Conservation (phyloP, 2,329 filamentous ascomycete species). For the Apiospora pterosperma region DNA sequence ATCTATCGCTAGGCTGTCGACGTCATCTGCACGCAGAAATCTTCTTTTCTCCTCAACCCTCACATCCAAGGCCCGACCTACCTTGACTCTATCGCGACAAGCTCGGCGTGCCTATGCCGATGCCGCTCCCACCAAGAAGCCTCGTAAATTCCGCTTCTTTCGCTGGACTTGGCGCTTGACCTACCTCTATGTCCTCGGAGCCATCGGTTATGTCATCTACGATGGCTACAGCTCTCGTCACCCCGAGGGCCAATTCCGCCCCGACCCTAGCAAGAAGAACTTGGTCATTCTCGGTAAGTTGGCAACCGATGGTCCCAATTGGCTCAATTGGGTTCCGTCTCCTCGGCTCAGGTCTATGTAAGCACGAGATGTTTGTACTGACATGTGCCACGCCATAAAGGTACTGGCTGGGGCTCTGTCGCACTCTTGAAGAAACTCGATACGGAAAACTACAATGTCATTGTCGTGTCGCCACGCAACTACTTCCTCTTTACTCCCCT, state of each 20-base stretch:
- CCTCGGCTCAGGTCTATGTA: neutral
- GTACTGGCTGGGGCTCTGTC: conserved; percentile 93
- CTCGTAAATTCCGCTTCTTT: conserved; percentile 65
- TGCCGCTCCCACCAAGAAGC: conserved; percentile 43
- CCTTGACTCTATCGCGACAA: conserved; percentile 29
- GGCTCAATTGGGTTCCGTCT: neutral
- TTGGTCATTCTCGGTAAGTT: conserved; percentile 84
- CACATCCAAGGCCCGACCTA: conserved; percentile 31
- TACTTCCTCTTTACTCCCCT: conserved; percentile 99
- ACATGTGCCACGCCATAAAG: conserved; percentile 41
- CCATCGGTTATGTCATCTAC: conserved; percentile 71
- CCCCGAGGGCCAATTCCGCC: conserved; percentile 72
- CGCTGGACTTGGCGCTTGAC: conserved; percentile 81
- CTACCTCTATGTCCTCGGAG: conserved; percentile 69
- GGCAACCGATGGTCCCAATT: conserved; percentile 4
- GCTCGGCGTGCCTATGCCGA: conserved; percentile 50
- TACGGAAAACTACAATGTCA: conserved; percentile 97
- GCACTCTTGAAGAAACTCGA: conserved; percentile 98
- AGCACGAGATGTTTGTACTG: conserved; percentile 13
- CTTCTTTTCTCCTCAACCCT: conserved; percentile 25
- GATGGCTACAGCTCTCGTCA: conserved; percentile 79
- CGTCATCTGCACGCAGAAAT: conserved; percentile 23
- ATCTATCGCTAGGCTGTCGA: conserved; percentile 22
- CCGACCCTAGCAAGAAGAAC: conserved; percentile 92
- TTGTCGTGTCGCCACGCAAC: conserved; percentile 96